These are phyloP conservation scores for Odontarrhena argentea DNA, from an alignment of 345 rosid genomes.

Conservation along the genomic window DNA sequence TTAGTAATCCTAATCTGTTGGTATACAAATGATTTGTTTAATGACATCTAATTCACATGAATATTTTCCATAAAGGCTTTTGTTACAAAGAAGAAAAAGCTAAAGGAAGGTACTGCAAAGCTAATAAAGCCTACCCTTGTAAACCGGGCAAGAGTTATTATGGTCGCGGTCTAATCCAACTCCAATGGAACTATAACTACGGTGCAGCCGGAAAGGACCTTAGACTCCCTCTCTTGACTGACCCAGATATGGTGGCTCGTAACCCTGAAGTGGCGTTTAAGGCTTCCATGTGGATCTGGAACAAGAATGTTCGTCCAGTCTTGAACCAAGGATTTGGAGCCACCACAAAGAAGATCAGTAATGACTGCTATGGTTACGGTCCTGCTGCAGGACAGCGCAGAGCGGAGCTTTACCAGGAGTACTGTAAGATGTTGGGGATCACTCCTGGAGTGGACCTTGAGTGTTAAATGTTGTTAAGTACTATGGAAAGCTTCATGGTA, in stretches of 20 bases:
- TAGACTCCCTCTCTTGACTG: slow-evolving; percentile 43
- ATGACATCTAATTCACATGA: background rate
- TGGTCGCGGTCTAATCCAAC: slow-evolving; percentile 64
- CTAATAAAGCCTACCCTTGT: slow-evolving; percentile 35
- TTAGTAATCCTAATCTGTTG: background rate
- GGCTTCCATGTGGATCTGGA: slow-evolving; percentile 65
- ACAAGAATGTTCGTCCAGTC: slow-evolving; percentile 48
- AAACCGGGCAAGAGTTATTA: slow-evolving; percentile 48
- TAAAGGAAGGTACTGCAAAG: slow-evolving; percentile 35
- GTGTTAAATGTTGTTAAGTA: slow-evolving; percentile 35
- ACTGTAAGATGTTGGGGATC: slow-evolving; percentile 44
- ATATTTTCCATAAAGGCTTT: slow-evolving; percentile 29
- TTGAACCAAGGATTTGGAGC: slow-evolving; percentile 56
- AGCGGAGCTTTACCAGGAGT: slow-evolving; percentile 40
- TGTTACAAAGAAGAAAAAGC: slow-evolving; percentile 49
- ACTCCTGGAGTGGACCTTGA: slow-evolving; percentile 40
- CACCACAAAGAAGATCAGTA: slow-evolving; percentile 49
- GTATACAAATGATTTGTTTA: background rate
- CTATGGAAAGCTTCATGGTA: slow-evolving; percentile 10
- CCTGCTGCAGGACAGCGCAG: slow-evolving; percentile 44
- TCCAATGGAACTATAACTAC: slow-evolving; percentile 66
- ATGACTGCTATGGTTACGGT: slow-evolving; percentile 48
- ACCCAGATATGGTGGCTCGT: slow-evolving; percentile 56
- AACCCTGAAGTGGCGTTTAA: slow-evolving; percentile 49
- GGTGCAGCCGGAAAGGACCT: slow-evolving; percentile 52